phyloP scores from a whole-genome alignment of 2,329 filamentous ascomycete species.

The Neofusicoccum kwambonambiense region DNA sequence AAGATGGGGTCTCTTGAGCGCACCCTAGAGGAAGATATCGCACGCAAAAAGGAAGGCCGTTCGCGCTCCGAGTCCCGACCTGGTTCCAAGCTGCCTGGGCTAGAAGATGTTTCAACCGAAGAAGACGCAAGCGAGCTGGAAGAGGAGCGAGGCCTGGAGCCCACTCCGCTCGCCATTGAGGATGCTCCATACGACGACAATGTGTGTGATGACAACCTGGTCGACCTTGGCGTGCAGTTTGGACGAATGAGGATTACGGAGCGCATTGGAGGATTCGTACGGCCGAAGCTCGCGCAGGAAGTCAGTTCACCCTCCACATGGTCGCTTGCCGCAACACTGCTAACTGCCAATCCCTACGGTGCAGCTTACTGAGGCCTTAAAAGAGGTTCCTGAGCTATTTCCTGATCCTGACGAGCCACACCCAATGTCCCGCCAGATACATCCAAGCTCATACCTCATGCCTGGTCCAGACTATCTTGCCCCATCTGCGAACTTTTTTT shows the following conservation, averaged over 20 bases:
- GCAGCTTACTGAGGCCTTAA: constrained; percentile 34
- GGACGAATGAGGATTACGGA: constrained; percentile 73
- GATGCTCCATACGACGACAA: constrained; percentile 69
- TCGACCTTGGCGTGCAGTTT: constrained; percentile 70
- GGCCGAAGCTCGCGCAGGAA: constrained; percentile 70
- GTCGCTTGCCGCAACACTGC: neutral
- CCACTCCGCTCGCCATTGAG: constrained; percentile 60
- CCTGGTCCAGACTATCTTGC: constrained; percentile 67
- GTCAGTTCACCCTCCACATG: constrained; percentile 41
- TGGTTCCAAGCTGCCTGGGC: constrained; percentile 21
- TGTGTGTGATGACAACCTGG: constrained; percentile 65
- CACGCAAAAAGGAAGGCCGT: constrained; percentile 39
- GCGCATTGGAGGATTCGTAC: constrained; percentile 69
- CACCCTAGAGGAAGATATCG: constrained; percentile 67
- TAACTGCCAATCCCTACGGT: constrained; percentile 17
- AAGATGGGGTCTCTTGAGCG: constrained; percentile 71
- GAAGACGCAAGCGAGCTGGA: constrained; percentile 51
- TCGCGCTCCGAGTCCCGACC: constrained; percentile 18
- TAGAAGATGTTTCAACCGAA: constrained; percentile 55
- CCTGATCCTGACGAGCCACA: constrained; percentile 16
- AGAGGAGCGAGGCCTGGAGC: constrained; percentile 60
- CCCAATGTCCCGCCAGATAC: constrained; percentile 21
- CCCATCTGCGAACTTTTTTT: constrained; percentile 67
- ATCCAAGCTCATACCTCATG: constrained; percentile 52
- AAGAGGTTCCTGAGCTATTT: constrained; percentile 26